Evolutionary conservation across 2,329 filamentous ascomycete genomes (phyloP).

Genomic region (Byssoonygena ceratinophila): DNA sequence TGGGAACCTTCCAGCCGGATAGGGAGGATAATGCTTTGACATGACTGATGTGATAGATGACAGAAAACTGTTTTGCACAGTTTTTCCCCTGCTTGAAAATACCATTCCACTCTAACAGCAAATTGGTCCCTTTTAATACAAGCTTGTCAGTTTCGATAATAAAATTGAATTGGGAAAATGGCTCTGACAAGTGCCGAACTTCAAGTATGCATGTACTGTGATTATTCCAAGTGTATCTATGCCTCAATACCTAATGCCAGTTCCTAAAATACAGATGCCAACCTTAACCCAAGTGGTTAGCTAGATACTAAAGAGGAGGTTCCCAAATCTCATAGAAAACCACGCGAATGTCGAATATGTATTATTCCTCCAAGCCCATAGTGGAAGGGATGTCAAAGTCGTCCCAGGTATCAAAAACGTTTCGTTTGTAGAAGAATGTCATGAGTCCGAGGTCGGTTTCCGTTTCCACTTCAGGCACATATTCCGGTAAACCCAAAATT

Average conservation of each 20-base stretch:
- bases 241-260: constrained; percentile 1
- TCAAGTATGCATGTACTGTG: neutral
- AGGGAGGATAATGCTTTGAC: constrained; percentile 1
- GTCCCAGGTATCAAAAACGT: neutral
- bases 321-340: neutral
- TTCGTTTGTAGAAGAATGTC: neutral
- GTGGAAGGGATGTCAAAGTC: neutral
- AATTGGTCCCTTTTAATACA: no score
- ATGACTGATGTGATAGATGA: constrained; percentile 3
- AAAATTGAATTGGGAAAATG: neutral
- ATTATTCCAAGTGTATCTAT: constrained; percentile 6
- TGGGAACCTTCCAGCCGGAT: neutral
- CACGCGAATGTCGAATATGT: neutral
- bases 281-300: constrained; percentile 3
- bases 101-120: neutral
- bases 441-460: neutral
- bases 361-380: neutral
- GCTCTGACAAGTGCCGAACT: neutral
- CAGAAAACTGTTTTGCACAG: no score
- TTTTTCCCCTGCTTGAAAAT: no score
- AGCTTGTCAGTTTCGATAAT: no score
- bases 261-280: neutral
- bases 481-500: neutral
- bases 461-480: neutral
- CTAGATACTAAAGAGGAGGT: neutral